Evolutionary conservation across 352 stramenopile species (phyloP), one percentile per base, ranked within the genome.

Genomic region (Vaucheria bursata): DNA sequence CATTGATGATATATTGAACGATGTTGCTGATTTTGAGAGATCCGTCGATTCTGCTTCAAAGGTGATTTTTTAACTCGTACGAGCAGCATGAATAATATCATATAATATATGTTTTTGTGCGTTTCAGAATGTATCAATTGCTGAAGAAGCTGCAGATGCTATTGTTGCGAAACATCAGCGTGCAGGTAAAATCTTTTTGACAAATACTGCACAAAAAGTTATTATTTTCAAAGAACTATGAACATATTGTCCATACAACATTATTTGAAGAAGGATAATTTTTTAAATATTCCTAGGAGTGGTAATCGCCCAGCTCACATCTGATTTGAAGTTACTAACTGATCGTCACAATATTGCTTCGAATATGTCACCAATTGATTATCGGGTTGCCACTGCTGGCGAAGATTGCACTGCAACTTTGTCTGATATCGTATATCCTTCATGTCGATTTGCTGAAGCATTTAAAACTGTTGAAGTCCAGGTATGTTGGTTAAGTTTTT

Each of bases 1-100:
- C 33, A 72, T 38, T 37, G 65, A 12, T 7, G 65, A 72, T 40
- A 72, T 72, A 35, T n/a, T 72, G 65, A 25, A 29, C 3, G 12
- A 72, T 37, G 65, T 35, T 6, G 65, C 65, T 31, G 65, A 29
- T 38, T 29, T 35, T 29, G 65, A 72, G 65, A 36, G 12, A 8
- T 29, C 65, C 31, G 65, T 72, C 3, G 65, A 29, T 40, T 29
- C 65, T 40, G 65, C 65, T 72, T 29, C 33, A 29, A 4, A 69
- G 59, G 59, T 69, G 33, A 18, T 8, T 38, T 12, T 12, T 12
- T 12, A 12, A 50, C 39, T 12, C 39, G 12, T 50, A 50, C 39
- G 12, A 50, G 12, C 39, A 50, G 5, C 12, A 12, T 12, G 5
- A 12, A 50, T 12, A 50, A 5, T 50, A 12, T 50, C 5, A 12